Percentiles rank a stretch among this genome's conserved stretches.
Evolutionary conservation across 345 rosid species (phyloP).

Genomic region (Arabidopsis arenosa): DNA sequence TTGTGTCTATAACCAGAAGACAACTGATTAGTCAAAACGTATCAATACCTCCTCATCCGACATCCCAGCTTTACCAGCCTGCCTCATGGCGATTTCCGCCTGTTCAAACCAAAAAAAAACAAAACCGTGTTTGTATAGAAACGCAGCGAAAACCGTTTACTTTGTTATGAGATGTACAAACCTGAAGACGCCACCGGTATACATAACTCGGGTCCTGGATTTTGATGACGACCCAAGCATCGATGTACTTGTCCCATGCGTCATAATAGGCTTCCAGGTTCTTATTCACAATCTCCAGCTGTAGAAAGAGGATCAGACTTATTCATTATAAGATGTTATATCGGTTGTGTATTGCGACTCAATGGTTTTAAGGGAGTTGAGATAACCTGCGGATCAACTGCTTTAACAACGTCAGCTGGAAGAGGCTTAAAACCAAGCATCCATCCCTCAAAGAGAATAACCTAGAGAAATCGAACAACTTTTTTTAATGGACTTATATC

Average conservation of each 20-base stretch:
- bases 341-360: conserved; percentile 5
- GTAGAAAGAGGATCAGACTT: conserved; percentile 28
- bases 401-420: conserved; percentile 62
- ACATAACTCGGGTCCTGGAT: conserved; percentile 91
- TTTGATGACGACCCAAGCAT: conserved; percentile 86
- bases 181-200: conserved; percentile 97
- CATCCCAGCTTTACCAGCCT: conserved; percentile 88
- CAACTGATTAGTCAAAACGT: conserved; percentile 12
- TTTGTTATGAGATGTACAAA: conserved; percentile 30
- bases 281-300: conserved; percentile 82
- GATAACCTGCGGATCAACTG: conserved; percentile 88
- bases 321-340: conserved; percentile 4
- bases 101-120: conserved; percentile 42
- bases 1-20: not conserved
- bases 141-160: not conserved
- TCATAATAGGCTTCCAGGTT: conserved; percentile 86
- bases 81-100: conserved; percentile 97
- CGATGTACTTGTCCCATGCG: conserved; percentile 87
- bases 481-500: not conserved
- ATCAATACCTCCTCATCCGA: conserved; percentile 80
- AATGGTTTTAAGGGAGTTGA: not conserved
- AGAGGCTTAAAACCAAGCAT: conserved; percentile 95
- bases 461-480: conserved; percentile 47
- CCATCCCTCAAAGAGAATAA: conserved; percentile 94
- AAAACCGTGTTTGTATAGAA: not conserved